Evolutionary conservation across 495 filamentous ascomycete species (phyloP), one percentile per base, ranked within the genome.

Genomic region (Aspergillus coremiiformis): DNA sequence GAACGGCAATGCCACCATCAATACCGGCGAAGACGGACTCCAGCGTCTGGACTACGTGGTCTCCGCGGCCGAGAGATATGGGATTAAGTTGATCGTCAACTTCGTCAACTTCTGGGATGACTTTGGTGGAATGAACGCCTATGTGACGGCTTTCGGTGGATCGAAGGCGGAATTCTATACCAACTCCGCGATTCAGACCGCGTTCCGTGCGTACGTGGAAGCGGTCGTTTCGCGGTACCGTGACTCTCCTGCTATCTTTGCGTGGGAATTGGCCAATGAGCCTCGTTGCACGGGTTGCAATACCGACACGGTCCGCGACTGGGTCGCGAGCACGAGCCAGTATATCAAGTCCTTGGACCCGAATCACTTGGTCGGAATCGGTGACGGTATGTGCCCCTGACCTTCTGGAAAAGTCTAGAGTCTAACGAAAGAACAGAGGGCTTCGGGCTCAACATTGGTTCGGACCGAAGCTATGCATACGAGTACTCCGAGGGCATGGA

Each of bases 201-300:
- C 79, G 20, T 88, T 86, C 66, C 74, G 75, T 33, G 70, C 64
- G 11, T 89, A 87, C 67, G 75, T 88, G 61, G 60, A 76, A 39
- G 71, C 81, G 4, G 75, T 89, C 6, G 72, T 90, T 0, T 67
- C 63, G 23, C 77, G 84, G 8, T 87, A 87, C 60, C 65, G 55
- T 12, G 68, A 65, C 32, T 80, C 76, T 1, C 48, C 73, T 0
- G 80, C 85, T 2, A 70, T 88, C 49, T 83, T 88, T 62, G 78
- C 82, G 0, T 89, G 85, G 85, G 84, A 88, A 58, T 68, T 88
- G 14, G 78, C 74, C n/a, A 90, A 89, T 62, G 86, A 88, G 68
- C 79, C 83, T 8, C 74, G 83, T 43, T 87, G 84, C 70, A 73
- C 75, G 19, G 81, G 76, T 12, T 87, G 84, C 57, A 65, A 62